These are phyloP conservation scores for Cytidiella melzeri DNA, from an alignment of 768 basidiomycete species.

Conservation along the genomic window DNA sequence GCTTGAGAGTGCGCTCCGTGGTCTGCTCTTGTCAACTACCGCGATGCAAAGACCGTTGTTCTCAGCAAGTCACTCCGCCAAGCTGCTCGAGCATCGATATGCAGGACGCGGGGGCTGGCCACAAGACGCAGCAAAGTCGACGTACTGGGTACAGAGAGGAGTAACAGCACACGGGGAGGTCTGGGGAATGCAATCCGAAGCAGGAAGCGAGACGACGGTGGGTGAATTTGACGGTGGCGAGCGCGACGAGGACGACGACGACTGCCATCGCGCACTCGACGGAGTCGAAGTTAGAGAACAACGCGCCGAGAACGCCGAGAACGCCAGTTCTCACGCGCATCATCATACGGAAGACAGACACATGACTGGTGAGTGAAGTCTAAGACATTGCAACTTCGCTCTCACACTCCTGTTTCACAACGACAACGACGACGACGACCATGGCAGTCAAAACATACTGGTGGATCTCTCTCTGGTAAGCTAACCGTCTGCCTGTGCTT, in stretches of 20 bases:
- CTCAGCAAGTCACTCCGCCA: constrained; percentile 11
- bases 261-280: no score
- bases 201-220: background rate
- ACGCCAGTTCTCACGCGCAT: constrained; percentile 3
- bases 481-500: no score
- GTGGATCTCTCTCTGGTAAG: constrained; percentile 14
- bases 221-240: background rate
- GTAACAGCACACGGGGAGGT: constrained; percentile 9
- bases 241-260: constrained; percentile 1
- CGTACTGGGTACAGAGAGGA: constrained; percentile 8
- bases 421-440: background rate
- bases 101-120: background rate
- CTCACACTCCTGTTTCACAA: background rate
- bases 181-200: constrained; percentile 6
- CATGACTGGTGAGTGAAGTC: no score
- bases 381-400: no score
- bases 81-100: background rate
- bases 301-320: no score
- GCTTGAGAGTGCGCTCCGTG: background rate
- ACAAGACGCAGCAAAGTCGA: background rate
- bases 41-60: constrained; percentile 4
- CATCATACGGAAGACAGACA: background rate
- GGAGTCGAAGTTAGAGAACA: no score
- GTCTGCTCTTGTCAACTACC: background rate
- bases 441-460: constrained; percentile 11